Conservation (phyloP, 2,329 filamentous ascomycete genomes). For the Apiospora kogelbergensis region DNA sequence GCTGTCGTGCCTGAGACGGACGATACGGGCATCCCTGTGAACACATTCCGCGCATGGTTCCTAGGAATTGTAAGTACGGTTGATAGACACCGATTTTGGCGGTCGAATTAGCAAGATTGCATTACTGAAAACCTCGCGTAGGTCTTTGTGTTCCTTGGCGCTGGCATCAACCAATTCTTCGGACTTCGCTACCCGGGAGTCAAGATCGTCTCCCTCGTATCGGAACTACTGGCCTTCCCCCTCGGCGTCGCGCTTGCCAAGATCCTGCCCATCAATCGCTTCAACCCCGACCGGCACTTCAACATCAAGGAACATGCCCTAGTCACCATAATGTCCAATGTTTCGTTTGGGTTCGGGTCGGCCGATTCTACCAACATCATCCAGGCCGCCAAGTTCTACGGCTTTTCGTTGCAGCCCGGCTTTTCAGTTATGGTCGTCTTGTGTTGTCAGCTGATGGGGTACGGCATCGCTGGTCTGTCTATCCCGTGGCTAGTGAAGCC, state of each 20-base stretch:
- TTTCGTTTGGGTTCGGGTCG: constrained; percentile 46
- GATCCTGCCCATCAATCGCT: constrained; percentile 35
- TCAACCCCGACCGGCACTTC: constrained; percentile 46
- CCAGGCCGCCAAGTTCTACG: constrained; percentile 43
- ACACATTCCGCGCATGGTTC: constrained; percentile 48
- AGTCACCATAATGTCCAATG: constrained; percentile 48
- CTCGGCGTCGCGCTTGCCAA: constrained; percentile 40
- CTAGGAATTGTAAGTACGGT: constrained; percentile 37
- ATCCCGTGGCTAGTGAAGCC: constrained; percentile 46
- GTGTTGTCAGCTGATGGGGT: constrained; percentile 40
- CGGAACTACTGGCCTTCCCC: constrained; percentile 44
- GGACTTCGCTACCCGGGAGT: constrained; percentile 45
- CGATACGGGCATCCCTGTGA: constrained; percentile 36
- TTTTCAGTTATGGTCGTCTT: constrained; percentile 25
- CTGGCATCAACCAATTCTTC: constrained; percentile 48
- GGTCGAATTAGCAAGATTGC: too few species aligned
- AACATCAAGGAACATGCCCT: constrained; percentile 47
- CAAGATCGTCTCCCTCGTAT: constrained; percentile 44
- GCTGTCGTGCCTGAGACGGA: constrained; percentile 44
- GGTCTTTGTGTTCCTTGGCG: constrained; percentile 45
- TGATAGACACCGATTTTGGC: too few species aligned
- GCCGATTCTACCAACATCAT: constrained; percentile 48
- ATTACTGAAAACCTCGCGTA: constrained; percentile 13
- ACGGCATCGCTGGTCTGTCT: constrained; percentile 50
- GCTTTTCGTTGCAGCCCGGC: constrained; percentile 34